Evolutionary conservation across 192 early-diverging fungal species (phyloP).

Genomic region (Diversispora epigaea): DNA sequence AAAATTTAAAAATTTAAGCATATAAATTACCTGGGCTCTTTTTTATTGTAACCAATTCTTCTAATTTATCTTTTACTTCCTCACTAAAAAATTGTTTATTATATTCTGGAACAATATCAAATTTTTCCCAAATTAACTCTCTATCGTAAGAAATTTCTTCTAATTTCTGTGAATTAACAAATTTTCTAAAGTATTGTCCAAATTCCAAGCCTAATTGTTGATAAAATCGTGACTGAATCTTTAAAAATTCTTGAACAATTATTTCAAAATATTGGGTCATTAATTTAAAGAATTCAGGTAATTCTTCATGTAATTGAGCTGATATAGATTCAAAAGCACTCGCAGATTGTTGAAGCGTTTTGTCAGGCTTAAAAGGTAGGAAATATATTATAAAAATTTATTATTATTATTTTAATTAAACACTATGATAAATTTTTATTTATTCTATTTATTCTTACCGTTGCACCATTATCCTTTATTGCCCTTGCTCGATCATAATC

Average conservation of each 20-base stretch:
- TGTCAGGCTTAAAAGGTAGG: slow-evolving; percentile 52
- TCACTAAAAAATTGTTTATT: slow-evolving; percentile 18
- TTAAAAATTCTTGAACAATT: slow-evolving; percentile 55
- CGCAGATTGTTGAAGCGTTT: slow-evolving; percentile 63
- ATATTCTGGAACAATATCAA: slow-evolving; percentile 43
- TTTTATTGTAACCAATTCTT: slow-evolving; percentile 3
- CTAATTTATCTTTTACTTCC: slow-evolving; percentile 34
- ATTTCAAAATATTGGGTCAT: slow-evolving; percentile 61
- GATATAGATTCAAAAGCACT: slow-evolving; percentile 66
- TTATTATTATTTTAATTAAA: not conserved
- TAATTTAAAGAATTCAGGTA: slow-evolving; percentile 63
- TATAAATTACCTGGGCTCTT: not conserved
- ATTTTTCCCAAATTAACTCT: slow-evolving; percentile 23
- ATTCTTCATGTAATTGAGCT: slow-evolving; percentile 70
- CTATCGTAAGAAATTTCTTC: slow-evolving; percentile 34
- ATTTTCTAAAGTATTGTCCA: slow-evolving; percentile 39
- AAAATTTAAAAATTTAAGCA: not conserved
- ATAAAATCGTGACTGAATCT: slow-evolving; percentile 56
- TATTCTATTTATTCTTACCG: slow-evolving; percentile 40
- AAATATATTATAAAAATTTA: not conserved
- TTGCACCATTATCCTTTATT: slow-evolving; percentile 60
- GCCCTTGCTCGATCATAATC: slow-evolving; percentile 68
- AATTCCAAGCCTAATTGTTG: slow-evolving; percentile 45
- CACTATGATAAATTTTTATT: not conserved
- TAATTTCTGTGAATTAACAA: slow-evolving; percentile 35